Percentiles rank a stretch among this genome's conserved stretches.
These are phyloP conservation scores for Ilyonectria mors-panacis DNA, from an alignment of 2,329 filamentous ascomycete species.

Conservation along the genomic window DNA sequence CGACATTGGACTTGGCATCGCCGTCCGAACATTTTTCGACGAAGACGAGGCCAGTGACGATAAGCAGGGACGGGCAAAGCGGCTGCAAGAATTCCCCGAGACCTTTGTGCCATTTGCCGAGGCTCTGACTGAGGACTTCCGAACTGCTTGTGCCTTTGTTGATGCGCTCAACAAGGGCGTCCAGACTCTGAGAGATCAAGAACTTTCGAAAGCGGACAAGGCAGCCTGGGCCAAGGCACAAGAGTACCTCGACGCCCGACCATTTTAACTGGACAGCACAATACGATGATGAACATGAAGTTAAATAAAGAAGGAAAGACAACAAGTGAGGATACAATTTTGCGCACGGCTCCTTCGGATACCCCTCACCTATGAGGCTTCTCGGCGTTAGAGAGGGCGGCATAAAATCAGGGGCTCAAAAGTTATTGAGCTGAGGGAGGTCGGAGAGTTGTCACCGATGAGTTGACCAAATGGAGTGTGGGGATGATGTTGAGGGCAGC, in stretches of 20 bases:
- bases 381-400: slow-evolving; percentile 47
- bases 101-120: slow-evolving; percentile 72
- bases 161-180: slow-evolving; percentile 71
- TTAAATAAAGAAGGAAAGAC: slow-evolving; percentile 36
- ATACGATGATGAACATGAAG: slow-evolving; percentile 38
- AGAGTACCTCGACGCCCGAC: slow-evolving; percentile 64
- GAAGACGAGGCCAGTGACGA: slow-evolving; percentile 75
- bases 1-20: slow-evolving; percentile 83
- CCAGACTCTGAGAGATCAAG: slow-evolving; percentile 63
- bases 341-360: slow-evolving; percentile 42
- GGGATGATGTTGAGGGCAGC: slow-evolving; percentile 32
- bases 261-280: slow-evolving; percentile 51
- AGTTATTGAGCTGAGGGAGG: slow-evolving; percentile 44
- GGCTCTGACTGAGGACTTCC: slow-evolving; percentile 72
- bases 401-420: slow-evolving; percentile 42
- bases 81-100: slow-evolving; percentile 66
- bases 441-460: slow-evolving; percentile 36
- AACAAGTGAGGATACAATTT: slow-evolving; percentile 32
- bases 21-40: slow-evolving; percentile 84
- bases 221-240: slow-evolving; percentile 69
- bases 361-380: slow-evolving; percentile 42
- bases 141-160: slow-evolving; percentile 71
- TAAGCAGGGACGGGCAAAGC: slow-evolving; percentile 60
- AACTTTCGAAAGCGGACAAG: slow-evolving; percentile 63
- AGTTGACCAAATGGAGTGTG: slow-evolving; percentile 33